A percentile compares a stretch with the other conserved stretches of the same genome.
Evolutionary conservation across 1,284 basidiomycete genomes (phyloP).

Genomic region (Spongiforma sp.): DNA sequence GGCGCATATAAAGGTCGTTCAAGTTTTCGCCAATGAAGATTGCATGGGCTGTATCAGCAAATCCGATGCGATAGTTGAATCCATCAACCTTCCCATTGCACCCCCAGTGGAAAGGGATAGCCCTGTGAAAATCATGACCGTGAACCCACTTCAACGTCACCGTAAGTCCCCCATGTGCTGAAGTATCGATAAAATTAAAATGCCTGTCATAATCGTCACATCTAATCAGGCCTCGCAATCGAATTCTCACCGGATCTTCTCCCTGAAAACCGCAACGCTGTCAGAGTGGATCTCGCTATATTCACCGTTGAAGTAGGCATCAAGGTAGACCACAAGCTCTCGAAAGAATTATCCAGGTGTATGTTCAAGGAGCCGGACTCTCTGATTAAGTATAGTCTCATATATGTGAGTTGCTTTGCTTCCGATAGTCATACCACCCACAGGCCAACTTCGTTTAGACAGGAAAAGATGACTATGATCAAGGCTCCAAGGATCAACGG

Average conservation of each 20-base stretch:
- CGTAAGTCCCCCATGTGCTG: conserved; percentile 4
- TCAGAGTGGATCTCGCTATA: conserved; percentile 82
- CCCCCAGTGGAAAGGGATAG: conserved; percentile 55
- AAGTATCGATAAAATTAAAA: no score
- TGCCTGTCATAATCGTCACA: not conserved
- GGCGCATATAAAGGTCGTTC: conserved; percentile 77
- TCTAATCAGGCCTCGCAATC: not conserved
- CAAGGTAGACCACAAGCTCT: conserved; percentile 68
- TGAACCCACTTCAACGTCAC: not conserved
- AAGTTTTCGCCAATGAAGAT: conserved; percentile 78
- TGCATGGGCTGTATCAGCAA: conserved; percentile 79
- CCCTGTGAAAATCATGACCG: conserved; percentile 59
- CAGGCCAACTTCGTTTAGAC: conserved; percentile 53
- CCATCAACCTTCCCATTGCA: conserved; percentile 51
- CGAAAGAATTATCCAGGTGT: conserved; percentile 80
- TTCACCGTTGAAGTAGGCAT: conserved; percentile 83
- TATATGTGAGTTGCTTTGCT: conserved; percentile 65
- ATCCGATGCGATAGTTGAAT: conserved; percentile 52
- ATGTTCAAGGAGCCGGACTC: conserved; percentile 92
- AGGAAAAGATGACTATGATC: conserved; percentile 85
- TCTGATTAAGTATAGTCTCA: conserved; percentile 78
- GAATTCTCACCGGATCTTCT: no score
- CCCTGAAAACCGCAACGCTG: no score
- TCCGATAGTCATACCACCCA: not conserved
- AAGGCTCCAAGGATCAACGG: conserved; percentile 64